A percentile compares a stretch with the other conserved stretches of the same genome.
These are phyloP conservation scores for Tulasnella sp. DNA, from an alignment of 768 basidiomycete species.

Conservation along the genomic window DNA sequence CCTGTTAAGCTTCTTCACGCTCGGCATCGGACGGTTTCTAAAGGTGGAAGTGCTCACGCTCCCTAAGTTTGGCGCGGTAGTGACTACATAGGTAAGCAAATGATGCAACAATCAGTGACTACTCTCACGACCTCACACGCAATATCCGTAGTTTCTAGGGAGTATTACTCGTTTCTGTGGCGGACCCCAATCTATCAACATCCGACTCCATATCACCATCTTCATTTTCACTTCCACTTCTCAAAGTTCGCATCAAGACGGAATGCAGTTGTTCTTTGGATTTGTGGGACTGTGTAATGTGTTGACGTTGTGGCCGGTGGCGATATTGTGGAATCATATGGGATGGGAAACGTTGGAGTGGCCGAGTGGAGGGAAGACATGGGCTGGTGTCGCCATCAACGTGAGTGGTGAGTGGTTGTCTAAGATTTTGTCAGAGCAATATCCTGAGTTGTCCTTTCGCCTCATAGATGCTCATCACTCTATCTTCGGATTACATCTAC, in stretches of 20 bases:
- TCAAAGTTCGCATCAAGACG: slow-evolving; percentile 73
- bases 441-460: background rate
- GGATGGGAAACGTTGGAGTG: slow-evolving; percentile 63
- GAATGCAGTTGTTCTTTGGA: slow-evolving; percentile 95
- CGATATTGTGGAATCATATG: slow-evolving; percentile 56
- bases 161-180: slow-evolving; percentile 16
- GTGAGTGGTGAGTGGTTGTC: slow-evolving; percentile 31
- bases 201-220: background rate
- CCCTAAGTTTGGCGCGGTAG: slow-evolving; percentile 62
- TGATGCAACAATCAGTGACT: no score
- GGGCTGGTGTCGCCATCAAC: slow-evolving; percentile 42
- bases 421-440: background rate
- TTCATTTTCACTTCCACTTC: slow-evolving; percentile 39
- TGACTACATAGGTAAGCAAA: slow-evolving; percentile 75
- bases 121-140: background rate
- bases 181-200: slow-evolving; percentile 8
- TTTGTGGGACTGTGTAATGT: slow-evolving; percentile 86
- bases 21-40: slow-evolving; percentile 70
- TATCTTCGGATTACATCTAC: slow-evolving; percentile 75
- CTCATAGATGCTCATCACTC: slow-evolving; percentile 64
- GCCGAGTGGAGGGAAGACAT: slow-evolving; percentile 40
- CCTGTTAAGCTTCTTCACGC: slow-evolving; percentile 74
- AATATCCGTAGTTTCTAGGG: slow-evolving; percentile 11
- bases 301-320: slow-evolving; percentile 60
- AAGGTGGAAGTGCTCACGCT: slow-evolving; percentile 64